A percentile compares a stretch with the other conserved stretches of the same genome.
phyloP scores from a whole-genome alignment of 83 land plant species.

The Diphasiastrum complanatum region DNA sequence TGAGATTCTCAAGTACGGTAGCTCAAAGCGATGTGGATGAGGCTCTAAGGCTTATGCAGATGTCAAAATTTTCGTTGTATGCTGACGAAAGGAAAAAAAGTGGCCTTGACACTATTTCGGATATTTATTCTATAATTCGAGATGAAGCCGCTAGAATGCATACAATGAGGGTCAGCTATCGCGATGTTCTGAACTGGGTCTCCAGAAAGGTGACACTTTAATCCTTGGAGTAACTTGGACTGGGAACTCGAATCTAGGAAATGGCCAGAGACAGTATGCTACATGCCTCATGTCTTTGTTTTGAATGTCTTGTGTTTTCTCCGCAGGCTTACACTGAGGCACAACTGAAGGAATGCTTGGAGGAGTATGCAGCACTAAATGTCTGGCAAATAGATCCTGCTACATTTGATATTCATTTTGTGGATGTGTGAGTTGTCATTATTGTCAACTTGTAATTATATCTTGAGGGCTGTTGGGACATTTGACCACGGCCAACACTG shows the following conservation, averaged over 20 bases:
- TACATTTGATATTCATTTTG: constrained; percentile 81
- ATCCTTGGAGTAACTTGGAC: neutral
- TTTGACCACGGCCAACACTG: too few relatives aligned
- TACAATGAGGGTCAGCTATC: constrained; percentile 69
- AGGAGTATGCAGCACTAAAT: constrained; percentile 91
- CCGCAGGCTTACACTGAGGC: constrained; percentile 91
- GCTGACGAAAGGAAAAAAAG: constrained; percentile 80
- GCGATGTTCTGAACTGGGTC: constrained; percentile 81
- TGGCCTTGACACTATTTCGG: constrained; percentile 91
- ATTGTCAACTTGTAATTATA: too few relatives aligned
- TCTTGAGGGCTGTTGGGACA: too few relatives aligned
- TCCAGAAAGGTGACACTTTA: constrained; percentile 64
- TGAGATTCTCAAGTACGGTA: constrained; percentile 74
- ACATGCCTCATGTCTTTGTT: neutral
- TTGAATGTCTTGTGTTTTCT: neutral
- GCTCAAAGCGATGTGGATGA: constrained; percentile 98
- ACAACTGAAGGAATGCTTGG: constrained; percentile 88
- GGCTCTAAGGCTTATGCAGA: constrained; percentile 90
- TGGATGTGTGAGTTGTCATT: constrained; percentile 51
- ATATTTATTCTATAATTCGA: constrained; percentile 83
- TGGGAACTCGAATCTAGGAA: neutral
- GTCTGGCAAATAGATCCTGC: constrained; percentile 96
- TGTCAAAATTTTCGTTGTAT: constrained; percentile 94
- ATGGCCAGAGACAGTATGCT: too few relatives aligned
- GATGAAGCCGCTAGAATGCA: constrained; percentile 81